phyloP scores from a whole-genome alignment of 306 rosid species.

The Gillenia trifoliata region DNA sequence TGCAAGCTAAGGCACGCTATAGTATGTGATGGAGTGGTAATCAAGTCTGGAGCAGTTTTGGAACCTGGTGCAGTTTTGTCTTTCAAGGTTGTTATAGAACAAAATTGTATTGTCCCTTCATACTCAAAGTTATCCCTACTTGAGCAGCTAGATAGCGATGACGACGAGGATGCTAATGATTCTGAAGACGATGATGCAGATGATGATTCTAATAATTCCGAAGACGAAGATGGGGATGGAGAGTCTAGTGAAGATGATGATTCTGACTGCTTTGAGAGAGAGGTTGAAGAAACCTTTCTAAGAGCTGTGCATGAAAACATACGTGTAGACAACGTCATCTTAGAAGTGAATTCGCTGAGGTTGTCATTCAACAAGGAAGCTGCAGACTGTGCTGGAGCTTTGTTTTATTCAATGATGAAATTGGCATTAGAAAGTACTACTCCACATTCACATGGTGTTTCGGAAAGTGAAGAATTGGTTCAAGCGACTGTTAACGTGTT shows the following conservation, averaged over 20 bases:
- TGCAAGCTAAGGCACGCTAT: conserved; percentile 80
- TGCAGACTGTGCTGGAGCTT: conserved; percentile 90
- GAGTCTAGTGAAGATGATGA: too few species aligned
- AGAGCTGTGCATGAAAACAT: conserved; percentile 90
- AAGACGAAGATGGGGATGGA: too few species aligned
- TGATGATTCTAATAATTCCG: too few species aligned
- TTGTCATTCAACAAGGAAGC: conserved; percentile 74
- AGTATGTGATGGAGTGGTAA: conserved; percentile 80
- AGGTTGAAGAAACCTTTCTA: conserved; percentile 93
- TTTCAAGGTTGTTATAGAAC: conserved; percentile 83
- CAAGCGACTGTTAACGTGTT: conserved; percentile 43
- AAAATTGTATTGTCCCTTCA: conserved; percentile 68
- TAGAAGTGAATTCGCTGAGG: conserved; percentile 85
- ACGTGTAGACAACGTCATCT: conserved; percentile 53
- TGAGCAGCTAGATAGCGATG: conserved; percentile 90
- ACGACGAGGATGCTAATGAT: too few species aligned
- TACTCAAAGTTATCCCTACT: conserved; percentile 79
- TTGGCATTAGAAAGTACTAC: conserved; percentile 57
- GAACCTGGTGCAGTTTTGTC: conserved; percentile 90
- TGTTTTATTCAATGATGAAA: conserved; percentile 77
- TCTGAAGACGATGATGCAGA: too few species aligned
- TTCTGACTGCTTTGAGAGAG: too few species aligned
- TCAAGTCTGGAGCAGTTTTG: conserved; percentile 70
- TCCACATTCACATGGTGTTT: conserved; percentile 51
- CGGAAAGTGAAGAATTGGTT: conserved; percentile 63